A percentile compares a stretch with the other conserved stretches of the same genome.
phyloP scores from a whole-genome alignment of 2,329 filamentous ascomycete genomes.

The Pyrenochaeta sp. region DNA sequence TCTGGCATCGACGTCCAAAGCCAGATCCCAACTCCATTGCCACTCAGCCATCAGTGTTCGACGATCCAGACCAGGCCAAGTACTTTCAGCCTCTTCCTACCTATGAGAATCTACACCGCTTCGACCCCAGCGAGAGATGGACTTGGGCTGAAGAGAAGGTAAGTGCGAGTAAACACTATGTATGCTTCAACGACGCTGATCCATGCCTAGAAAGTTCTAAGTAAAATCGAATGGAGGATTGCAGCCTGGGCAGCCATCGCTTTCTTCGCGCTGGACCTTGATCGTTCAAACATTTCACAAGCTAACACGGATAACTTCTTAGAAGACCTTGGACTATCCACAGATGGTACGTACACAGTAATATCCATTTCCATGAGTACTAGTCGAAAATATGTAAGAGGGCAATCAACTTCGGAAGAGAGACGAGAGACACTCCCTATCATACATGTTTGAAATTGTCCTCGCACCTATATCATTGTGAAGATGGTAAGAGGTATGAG shows the following conservation, averaged over 20 bases:
- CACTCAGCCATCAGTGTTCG: slow-evolving; percentile 20
- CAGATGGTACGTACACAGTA: slow-evolving; percentile 26
- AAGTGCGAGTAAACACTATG: not conserved
- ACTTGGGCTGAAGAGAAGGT: slow-evolving; percentile 60
- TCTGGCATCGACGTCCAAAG: slow-evolving; percentile 16
- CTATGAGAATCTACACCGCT: slow-evolving; percentile 65
- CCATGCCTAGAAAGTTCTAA: slow-evolving; percentile 16
- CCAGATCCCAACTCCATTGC: slow-evolving; percentile 18
- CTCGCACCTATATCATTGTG: too few species aligned
- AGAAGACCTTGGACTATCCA: slow-evolving; percentile 27
- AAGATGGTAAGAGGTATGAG: too few species aligned
- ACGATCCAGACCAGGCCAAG: slow-evolving; percentile 20
- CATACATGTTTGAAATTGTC: too few species aligned
- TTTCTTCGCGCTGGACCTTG: slow-evolving; percentile 60
- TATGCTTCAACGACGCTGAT: not conserved
- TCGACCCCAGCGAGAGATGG: slow-evolving; percentile 62
- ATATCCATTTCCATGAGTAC: too few species aligned
- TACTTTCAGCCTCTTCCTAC: slow-evolving; percentile 51
- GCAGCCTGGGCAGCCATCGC: slow-evolving; percentile 57
- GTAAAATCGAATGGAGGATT: slow-evolving; percentile 55
- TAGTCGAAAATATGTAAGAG: too few species aligned
- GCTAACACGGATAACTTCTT: slow-evolving; percentile 35
- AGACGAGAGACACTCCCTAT: too few species aligned
- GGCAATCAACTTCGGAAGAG: too few species aligned
- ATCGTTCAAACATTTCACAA: slow-evolving; percentile 50